Base-by-base conservation (phyloP, 352 stramenopile genomes). In the Blastocystis sp. region DNA sequence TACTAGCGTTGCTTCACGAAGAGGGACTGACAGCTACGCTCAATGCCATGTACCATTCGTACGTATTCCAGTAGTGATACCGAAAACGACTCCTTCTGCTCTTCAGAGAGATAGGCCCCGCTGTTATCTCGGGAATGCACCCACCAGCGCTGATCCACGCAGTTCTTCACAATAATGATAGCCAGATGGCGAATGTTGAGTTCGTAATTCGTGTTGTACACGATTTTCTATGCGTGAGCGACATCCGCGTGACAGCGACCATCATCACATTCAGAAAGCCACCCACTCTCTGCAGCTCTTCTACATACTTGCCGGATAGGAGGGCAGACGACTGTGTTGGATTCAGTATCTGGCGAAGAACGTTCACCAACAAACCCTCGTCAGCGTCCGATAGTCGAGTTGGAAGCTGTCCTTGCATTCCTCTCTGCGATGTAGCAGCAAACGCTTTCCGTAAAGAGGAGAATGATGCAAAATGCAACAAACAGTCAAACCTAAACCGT, bases 161-260 rank as follows among this genome's bases (percentile, higher is more conserved):
- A 85, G 60, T 85, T 85, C n/a, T 85, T 85, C 19, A 85, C 50
- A 50, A 39, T 67, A n/a, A 85, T 85, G 2, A 85, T 45, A 51
- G 74, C 74, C 41, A 85, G 31, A 29, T 85, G 74, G 4, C 74
- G 74, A 24, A 85, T 55, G 70, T 69, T 69, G 3, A 85, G 35
- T 12, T 31, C n/a, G 26, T 66, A 55, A 21, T 62, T 29, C 24
- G n/a, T 24, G 50, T 85, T 85, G 66, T 85, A 85, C 37, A 85
- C 74, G 45, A 85, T 67, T 69, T 69, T 62, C 74, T 85, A 85
- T 6, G 13, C 24, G 3, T 67, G 65, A 41, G 31, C 13, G 1
- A 31, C n/a, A 13, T 2, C 31, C 29, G 12, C 9, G 3, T 55
- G 9, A 4, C 3, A 55, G 4, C 35, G 51, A 85, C 74, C 37